Percentiles rank a stretch among this genome's conserved stretches.
These are phyloP conservation scores for Fragaria nilgerrensis DNA, from an alignment of 306 rosid species.

Conservation along the genomic window DNA sequence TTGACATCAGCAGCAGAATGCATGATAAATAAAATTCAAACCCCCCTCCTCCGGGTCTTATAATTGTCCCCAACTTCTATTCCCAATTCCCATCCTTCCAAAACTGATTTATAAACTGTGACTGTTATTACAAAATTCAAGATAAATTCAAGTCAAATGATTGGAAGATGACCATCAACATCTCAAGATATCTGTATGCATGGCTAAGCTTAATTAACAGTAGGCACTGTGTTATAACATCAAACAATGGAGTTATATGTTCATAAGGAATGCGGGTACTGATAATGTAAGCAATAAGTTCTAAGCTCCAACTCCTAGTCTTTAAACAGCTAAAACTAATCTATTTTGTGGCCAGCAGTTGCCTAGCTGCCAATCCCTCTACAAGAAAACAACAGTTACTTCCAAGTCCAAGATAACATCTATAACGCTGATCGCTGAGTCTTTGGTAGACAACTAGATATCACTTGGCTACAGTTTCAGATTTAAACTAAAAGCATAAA, in stretches of 20 bases:
- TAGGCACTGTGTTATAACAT: background rate
- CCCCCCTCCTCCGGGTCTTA: background rate
- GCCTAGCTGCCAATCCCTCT: background rate
- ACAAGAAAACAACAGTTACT: constrained; percentile 4
- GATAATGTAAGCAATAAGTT: background rate
- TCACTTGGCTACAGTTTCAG: background rate
- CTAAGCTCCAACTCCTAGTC: background rate
- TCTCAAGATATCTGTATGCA: background rate
- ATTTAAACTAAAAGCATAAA: background rate
- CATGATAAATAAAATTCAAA: background rate
- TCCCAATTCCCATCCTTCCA: background rate
- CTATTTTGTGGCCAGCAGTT: background rate
- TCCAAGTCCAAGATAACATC: background rate
- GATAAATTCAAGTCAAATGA: background rate
- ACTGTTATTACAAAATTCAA: background rate
- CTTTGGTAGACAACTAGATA: background rate
- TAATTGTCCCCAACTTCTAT: background rate
- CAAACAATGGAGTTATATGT: background rate
- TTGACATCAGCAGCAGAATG: constrained; percentile 5
- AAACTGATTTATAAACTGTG: background rate
- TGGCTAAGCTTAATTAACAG: background rate
- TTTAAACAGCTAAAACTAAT: background rate
- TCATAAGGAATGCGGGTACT: background rate
- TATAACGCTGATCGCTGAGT: background rate
- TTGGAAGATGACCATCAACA: background rate